Conservation (phyloP, 192 early-diverging fungal species). For the Backusella australiensis region DNA sequence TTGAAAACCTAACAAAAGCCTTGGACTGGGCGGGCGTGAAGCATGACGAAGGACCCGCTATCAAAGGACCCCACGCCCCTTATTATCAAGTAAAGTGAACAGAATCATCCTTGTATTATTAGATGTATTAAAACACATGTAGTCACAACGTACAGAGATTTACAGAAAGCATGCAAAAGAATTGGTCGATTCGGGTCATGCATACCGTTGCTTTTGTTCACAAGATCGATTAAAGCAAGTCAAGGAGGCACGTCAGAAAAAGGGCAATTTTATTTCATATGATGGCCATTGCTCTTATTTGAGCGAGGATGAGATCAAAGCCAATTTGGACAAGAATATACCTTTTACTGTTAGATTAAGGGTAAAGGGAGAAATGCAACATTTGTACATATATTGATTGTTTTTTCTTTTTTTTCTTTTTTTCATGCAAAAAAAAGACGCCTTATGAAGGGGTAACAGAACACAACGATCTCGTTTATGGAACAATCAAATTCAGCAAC, state of each 20-base stretch:
- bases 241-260: conserved; percentile 50
- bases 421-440: not conserved
- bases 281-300: conserved; percentile 79
- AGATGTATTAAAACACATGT: not conserved
- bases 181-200: conserved; percentile 67
- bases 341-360: conserved; percentile 76
- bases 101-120: not conserved
- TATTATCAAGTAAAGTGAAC: conserved; percentile 61
- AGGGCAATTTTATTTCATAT: conserved; percentile 63
- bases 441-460: conserved; percentile 53
- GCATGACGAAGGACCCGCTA: conserved; percentile 74
- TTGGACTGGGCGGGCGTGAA: conserved; percentile 76
- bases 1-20: conserved; percentile 60
- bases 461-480: conserved; percentile 76
- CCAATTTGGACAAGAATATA: conserved; percentile 50
- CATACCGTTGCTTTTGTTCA: conserved; percentile 90
- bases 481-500: conserved; percentile 68
- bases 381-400: not conserved
- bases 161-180: conserved; percentile 67
- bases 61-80: conserved; percentile 50
- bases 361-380: conserved; percentile 29
- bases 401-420: not conserved
- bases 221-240: conserved; percentile 62
- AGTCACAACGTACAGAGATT: conserved; percentile 73
- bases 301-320: conserved; percentile 61